Evolutionary conservation across 2,329 filamentous ascomycete species (phyloP), one percentile per base, ranked within the genome.

Genomic region (Microascus cirrosus): DNA sequence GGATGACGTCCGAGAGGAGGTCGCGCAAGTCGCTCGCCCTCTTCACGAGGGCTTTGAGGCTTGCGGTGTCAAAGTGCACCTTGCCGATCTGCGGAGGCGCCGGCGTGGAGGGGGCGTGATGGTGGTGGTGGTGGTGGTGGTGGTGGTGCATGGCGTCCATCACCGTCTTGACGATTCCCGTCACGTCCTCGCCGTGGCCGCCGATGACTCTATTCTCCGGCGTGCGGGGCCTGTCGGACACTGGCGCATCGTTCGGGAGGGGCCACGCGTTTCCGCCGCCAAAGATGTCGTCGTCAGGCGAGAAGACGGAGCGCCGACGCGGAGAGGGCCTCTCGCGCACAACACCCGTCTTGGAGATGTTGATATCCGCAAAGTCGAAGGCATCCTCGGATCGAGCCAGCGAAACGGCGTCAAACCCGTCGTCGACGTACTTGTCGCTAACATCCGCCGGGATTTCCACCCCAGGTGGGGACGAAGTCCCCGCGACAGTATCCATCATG

Each of bases 61-160:
- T 86, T 61, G 85, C 85, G 5, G 84, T 86, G 65, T 86, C 84
- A 61, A 87, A 87, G 59, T 85, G 84, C 64, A 86, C 77, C 70
- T 79, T 79, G 60, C 77, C 74, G 55, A 75, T 74, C 18, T 42
- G 36, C 12, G 36, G 6, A 3, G 13, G 13, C 12, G 18, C 45
- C 45, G 45, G n/a, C 52, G 77, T 71, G 11, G 74, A 71, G 1
- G 75, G 68, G 1, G 71, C 71, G 6, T 76, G n/a, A n/a, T n/a
- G n/a, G n/a, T n/a, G n/a, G n/a, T n/a, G 72, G 24, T 78, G 76
- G 59, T 81, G 76, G 60, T 84, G 79, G 6, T 76, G 72, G 24
- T 78, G 76, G 59, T 81, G 76, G 60, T 84, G 79, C 78, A 86
- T 84, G 20, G 79, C 81, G 60, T 84, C 81, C 70, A 86, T 83